phyloP scores from a whole-genome alignment of 345 rosid species.

The Brassica cretica region DNA sequence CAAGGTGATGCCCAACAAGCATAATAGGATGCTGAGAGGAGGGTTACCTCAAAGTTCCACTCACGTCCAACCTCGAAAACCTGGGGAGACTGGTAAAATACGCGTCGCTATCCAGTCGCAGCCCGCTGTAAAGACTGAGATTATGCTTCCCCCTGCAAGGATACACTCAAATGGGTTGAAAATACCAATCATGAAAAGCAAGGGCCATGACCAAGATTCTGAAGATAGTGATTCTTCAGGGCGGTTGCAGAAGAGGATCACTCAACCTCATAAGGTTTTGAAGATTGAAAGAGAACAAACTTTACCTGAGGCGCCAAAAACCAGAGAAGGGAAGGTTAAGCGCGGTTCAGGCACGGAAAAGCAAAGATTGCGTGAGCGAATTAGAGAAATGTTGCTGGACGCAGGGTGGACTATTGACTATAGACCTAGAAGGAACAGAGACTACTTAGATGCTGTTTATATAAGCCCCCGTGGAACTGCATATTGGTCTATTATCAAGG shows the following conservation, averaged over 20 bases:
- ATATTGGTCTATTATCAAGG: conserved; percentile 92
- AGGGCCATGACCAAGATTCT: conserved; percentile 50
- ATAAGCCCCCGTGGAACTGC: conserved; percentile 88
- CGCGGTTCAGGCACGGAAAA: conserved; percentile 93
- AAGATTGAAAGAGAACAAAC: conserved; percentile 48
- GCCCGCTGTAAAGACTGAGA: conserved; percentile 43
- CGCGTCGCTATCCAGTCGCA: conserved; percentile 43
- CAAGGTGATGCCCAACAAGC: conserved; percentile 84
- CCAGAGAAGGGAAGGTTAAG: conserved; percentile 59
- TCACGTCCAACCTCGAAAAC: conserved; percentile 45
- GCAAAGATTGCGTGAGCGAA: conserved; percentile 82
- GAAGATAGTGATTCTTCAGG: conserved; percentile 54
- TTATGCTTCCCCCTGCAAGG: conserved; percentile 37
- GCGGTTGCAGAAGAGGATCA: conserved; percentile 43
- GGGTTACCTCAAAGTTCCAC: conserved; percentile 49
- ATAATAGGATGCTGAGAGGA: conserved; percentile 48
- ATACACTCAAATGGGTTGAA: conserved; percentile 41
- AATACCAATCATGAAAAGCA: conserved; percentile 48
- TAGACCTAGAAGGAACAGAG: conserved; percentile 85
- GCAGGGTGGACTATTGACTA: conserved; percentile 95
- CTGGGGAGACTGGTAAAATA: conserved; percentile 44
- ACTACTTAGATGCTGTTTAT: conserved; percentile 88
- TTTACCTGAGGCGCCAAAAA: conserved; percentile 44
- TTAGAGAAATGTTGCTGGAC: conserved; percentile 77
- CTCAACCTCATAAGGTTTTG: conserved; percentile 39